Percentiles rank a stretch among this genome's conserved stretches.
These are phyloP conservation scores for Aspergillus sp. DNA, from an alignment of 2,329 filamentous ascomycete species.

Conservation along the genomic window DNA sequence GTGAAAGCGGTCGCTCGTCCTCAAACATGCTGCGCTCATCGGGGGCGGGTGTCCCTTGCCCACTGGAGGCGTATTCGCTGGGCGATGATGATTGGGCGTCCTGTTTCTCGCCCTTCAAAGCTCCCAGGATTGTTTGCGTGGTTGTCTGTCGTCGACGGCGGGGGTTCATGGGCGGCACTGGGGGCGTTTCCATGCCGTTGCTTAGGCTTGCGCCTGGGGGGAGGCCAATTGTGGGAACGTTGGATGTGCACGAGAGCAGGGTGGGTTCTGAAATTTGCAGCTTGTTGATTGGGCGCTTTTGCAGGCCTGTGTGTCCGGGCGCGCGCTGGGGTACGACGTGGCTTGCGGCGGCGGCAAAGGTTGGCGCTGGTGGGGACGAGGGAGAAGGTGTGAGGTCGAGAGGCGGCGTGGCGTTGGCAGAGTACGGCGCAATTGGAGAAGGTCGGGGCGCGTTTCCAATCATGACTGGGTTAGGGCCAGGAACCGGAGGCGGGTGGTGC, in stretches of 20 bases:
- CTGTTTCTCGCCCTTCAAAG: constrained; percentile 30
- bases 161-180: constrained; percentile 55
- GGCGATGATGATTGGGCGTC: constrained; percentile 19
- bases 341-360: constrained; percentile 15
- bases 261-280: constrained; percentile 56
- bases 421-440: constrained; percentile 43
- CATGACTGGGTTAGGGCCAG: not conserved
- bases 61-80: constrained; percentile 4
- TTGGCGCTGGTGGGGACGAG: constrained; percentile 28
- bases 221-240: constrained; percentile 52
- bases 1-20: constrained; percentile 34
- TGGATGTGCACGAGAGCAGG: constrained; percentile 48
- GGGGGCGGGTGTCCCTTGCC: not conserved
- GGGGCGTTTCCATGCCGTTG: constrained; percentile 47
- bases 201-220: constrained; percentile 49
- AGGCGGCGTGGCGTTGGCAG: constrained; percentile 49
- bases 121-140: constrained; percentile 36
- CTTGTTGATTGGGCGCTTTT: constrained; percentile 56
- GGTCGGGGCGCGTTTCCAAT: constrained; percentile 37
- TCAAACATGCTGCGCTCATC: constrained; percentile 40
- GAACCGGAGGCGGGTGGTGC: constrained; percentile 21
- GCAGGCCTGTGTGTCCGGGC: constrained; percentile 25
- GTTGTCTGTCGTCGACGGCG: constrained; percentile 46
- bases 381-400: constrained; percentile 40
- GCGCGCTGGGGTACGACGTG: constrained; percentile 23